These are phyloP conservation scores for Leptodermis oblonga DNA, from an alignment of 257 asterid species.

Conservation along the genomic window DNA sequence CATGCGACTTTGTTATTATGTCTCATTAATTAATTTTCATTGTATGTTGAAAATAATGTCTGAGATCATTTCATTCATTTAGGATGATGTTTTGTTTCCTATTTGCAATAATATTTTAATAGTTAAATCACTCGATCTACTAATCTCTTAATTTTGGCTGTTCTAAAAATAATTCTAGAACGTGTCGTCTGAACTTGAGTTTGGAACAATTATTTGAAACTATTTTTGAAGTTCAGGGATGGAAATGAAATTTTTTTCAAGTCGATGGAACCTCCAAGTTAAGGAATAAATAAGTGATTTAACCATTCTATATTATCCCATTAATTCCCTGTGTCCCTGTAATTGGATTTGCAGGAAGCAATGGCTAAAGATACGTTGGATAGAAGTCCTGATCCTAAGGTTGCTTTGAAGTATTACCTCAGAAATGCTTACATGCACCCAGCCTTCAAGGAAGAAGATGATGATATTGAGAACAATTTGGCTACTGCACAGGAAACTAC, in stretches of 20 bases:
- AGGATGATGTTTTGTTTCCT: background rate
- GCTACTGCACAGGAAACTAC: conserved; percentile 31
- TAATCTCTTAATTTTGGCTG: no score
- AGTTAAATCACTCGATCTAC: no score
- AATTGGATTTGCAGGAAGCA: conserved; percentile 49
- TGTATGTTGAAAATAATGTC: background rate
- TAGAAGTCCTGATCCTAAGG: conserved; percentile 55
- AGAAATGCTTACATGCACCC: conserved; percentile 61
- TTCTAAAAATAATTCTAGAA: no score
- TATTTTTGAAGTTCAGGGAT: no score
- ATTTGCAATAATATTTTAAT: no score
- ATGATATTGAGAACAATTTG: conserved; percentile 23
- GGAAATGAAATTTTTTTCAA: no score
- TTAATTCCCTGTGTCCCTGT: background rate
- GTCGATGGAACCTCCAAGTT: no score
- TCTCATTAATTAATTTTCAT: background rate
- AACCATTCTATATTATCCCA: background rate
- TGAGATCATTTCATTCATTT: background rate
- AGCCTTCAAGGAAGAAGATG: conserved; percentile 38
- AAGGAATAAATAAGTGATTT: no score
- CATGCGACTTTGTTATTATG: no score
- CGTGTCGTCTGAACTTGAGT: no score
- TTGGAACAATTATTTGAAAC: no score
- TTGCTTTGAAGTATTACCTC: conserved; percentile 56
- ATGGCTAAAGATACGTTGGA: conserved; percentile 69